Evolutionary conservation across 2,329 filamentous ascomycete species (phyloP), one percentile per base, ranked within the genome.

Genomic region (Tympanopsis confertula): DNA sequence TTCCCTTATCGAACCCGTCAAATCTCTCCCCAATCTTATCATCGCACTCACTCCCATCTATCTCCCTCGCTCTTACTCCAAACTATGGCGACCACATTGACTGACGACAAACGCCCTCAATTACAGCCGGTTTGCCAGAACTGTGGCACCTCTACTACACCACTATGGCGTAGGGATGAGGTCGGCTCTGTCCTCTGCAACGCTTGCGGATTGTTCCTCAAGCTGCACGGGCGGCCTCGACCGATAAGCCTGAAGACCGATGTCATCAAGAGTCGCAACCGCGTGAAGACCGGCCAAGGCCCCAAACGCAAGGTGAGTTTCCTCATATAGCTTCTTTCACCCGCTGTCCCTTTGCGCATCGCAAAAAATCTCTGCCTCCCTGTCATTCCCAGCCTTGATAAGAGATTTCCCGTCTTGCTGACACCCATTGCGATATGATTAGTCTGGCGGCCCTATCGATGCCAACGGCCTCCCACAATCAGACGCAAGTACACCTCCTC

Each of bases 211-310:
- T 74, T 98, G 40, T 98, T 96, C 62, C 74, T 96, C 52, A 98
- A 98, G 71, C 73, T 98, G 48, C 91, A 98, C 58, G 88, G 88
- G 45, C 83, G 88, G 19, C 78, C 91, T 42, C 81, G 91, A 40
- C 91, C 91, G 48, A 95, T 94, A 58, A 94, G 86, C 50, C 74
- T 98, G 51, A 98, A 98, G 71, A 96, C 91, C 36, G 91, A 98
- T 68, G 89, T 96, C 48, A 98, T 98, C 67, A 98, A 98, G 70
- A 95, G 88, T 67, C 86, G 91, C 53, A 98, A 98, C 63, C 80
- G 91, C 46, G 89, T 96, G 50, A 96, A 96, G 70, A 91, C 87
- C 30, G 30, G 30, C 15, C 30, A 33, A 17, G 30, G 30, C 15
- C 30, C 30, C 7, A 33, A 33, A 18, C 30, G 30, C 30, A 33